phyloP scores from a whole-genome alignment of 352 stramenopile genomes.

The Pythium aphanidermatum region DNA sequence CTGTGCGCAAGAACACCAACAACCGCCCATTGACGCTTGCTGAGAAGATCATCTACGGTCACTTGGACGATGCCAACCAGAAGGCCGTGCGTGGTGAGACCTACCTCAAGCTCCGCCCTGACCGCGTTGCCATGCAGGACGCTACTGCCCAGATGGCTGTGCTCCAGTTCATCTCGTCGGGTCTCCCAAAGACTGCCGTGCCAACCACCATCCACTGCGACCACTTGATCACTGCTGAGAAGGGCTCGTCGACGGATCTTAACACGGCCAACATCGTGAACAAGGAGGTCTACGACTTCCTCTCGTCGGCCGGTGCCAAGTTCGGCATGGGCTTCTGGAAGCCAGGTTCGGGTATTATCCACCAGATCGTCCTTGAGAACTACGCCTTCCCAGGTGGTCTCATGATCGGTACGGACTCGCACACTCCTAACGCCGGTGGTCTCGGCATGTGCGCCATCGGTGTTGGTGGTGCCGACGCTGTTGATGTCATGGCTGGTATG shows the following conservation, averaged over 20 bases:
- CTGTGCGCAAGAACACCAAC: slow-evolving; percentile 85
- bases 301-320: slow-evolving; percentile 89
- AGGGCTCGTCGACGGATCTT: slow-evolving; percentile 84
- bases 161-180: slow-evolving; percentile 94
- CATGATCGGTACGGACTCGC: slow-evolving; percentile 94
- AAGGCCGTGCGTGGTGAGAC: slow-evolving; percentile 85
- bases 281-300: slow-evolving; percentile 92
- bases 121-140: slow-evolving; percentile 93
- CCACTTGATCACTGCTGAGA: slow-evolving; percentile 93
- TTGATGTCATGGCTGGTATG: slow-evolving; percentile 93
- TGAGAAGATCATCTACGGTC: slow-evolving; percentile 94
- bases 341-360: slow-evolving; percentile 90
- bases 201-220: slow-evolving; percentile 94
- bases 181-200: slow-evolving; percentile 89
- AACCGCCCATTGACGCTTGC: slow-evolving; percentile 89
- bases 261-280: slow-evolving; percentile 87
- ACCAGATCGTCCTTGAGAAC: slow-evolving; percentile 95
- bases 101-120: slow-evolving; percentile 90
- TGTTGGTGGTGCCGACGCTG: slow-evolving; percentile 89
- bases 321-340: slow-evolving; percentile 95
- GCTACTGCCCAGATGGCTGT: slow-evolving; percentile 93
- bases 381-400: slow-evolving; percentile 93
- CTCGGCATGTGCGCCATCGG: slow-evolving; percentile 92
- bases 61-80: slow-evolving; percentile 87
- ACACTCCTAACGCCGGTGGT: slow-evolving; percentile 91